Evolutionary conservation across 768 basidiomycete species (phyloP).

Genomic region (Boletales sp.): DNA sequence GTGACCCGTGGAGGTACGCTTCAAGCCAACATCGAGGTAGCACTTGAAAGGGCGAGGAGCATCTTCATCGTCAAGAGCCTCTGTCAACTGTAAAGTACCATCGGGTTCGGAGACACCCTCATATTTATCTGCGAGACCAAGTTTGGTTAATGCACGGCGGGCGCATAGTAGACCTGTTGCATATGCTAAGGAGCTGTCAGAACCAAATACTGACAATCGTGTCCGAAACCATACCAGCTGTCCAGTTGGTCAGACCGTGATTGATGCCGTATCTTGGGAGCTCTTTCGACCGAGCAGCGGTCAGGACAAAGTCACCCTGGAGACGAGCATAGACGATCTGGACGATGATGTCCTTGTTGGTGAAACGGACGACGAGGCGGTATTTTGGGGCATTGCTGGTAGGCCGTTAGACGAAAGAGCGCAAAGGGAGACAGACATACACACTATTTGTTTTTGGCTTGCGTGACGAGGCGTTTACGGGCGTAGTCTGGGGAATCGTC

Average conservation of each 20-base stretch:
- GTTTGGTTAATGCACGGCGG: constrained; percentile 90
- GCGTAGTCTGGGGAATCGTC: constrained; percentile 74
- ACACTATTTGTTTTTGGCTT: constrained; percentile 99
- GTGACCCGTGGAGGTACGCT: constrained; percentile 94
- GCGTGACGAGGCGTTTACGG: constrained; percentile 92
- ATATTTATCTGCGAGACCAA: constrained; percentile 97
- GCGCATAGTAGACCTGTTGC: constrained; percentile 95
- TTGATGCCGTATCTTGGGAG: constrained; percentile 95
- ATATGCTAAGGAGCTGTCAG: constrained; percentile 57
- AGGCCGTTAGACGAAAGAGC: constrained; percentile 5
- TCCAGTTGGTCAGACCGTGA: constrained; percentile 99
- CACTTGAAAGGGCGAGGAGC: constrained; percentile 98
- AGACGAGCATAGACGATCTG: constrained; percentile 97
- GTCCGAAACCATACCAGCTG: constrained; percentile 63
- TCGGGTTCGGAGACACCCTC: constrained; percentile 91
- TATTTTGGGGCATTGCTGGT: constrained; percentile 92
- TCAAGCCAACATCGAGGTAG: constrained; percentile 98
- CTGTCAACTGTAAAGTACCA: constrained; percentile 79
- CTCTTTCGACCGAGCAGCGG: constrained; percentile 84
- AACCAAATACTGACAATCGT: not conserved
- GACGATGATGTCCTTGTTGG: constrained; percentile 93
- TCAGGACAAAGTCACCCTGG: constrained; percentile 93
- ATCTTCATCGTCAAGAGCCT: constrained; percentile 85
- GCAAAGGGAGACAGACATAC: constrained; percentile 20
- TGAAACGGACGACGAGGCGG: constrained; percentile 98